Conservation (phyloP, 331 rosid species). For the Stylosanthes scabra region DNA sequence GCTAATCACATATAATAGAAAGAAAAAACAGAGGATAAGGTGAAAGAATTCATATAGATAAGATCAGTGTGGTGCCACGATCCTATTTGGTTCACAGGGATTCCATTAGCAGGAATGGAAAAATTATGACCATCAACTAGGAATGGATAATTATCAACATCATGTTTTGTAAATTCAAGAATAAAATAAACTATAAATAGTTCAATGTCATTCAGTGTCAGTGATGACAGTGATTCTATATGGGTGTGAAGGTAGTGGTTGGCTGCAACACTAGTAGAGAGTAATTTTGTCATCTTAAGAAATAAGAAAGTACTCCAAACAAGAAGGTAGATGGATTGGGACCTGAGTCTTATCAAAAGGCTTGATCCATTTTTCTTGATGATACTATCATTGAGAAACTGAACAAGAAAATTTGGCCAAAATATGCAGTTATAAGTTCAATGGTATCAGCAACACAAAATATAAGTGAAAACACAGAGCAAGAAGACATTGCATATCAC, state of each 20-base stretch:
- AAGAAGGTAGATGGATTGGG: not conserved
- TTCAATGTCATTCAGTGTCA: not conserved
- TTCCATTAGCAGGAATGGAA: not conserved
- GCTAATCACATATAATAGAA: not conserved
- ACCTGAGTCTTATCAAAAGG: not conserved
- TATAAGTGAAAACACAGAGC: not conserved
- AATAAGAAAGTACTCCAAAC: slow-evolving; percentile 2
- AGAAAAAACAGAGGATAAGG: not conserved
- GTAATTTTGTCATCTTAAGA: not conserved
- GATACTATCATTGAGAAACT: not conserved
- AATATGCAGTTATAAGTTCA: slow-evolving; percentile 11
- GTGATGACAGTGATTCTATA: not conserved
- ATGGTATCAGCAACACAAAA: not conserved
- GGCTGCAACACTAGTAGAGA: not conserved
- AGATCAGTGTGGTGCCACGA: not conserved
- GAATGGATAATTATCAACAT: not conserved
- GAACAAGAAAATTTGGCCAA: slow-evolving; percentile 20
- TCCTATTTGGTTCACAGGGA: not conserved
- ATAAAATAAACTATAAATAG: not conserved
- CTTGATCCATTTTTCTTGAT: slow-evolving; percentile 2
- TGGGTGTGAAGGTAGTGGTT: not conserved
- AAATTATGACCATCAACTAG: too few relatives aligned
- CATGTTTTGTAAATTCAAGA: not conserved
- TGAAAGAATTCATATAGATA: not conserved
- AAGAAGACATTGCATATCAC: not conserved